Evolutionary conservation across 306 rosid species (phyloP).

Genomic region (Dryas alaskensis): DNA sequence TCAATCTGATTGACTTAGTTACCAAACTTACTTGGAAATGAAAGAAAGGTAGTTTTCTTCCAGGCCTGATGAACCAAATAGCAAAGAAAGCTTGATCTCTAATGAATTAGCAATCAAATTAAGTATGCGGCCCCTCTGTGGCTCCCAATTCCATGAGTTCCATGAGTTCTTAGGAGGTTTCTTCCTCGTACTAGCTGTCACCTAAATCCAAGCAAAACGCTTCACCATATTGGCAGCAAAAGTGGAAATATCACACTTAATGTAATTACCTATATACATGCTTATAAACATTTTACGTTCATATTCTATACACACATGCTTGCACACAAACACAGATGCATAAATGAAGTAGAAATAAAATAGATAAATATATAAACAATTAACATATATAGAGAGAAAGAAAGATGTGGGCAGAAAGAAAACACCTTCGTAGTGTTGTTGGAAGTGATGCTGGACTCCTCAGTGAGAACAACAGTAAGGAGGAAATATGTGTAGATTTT

Average conservation of each 20-base stretch:
- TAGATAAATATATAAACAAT: background rate
- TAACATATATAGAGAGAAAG: background rate
- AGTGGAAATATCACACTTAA: constrained; percentile 1
- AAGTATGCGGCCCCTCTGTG: constrained; percentile 76
- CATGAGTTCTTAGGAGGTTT: constrained; percentile 54
- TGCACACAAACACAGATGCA: background rate
- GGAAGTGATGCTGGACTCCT: constrained; percentile 43
- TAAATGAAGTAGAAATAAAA: background rate
- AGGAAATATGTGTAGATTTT: constrained; percentile 80
- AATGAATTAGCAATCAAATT: constrained; percentile 80
- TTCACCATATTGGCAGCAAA: constrained; percentile 2
- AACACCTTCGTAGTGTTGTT: constrained; percentile 50
- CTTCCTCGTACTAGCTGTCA: constrained; percentile 57
- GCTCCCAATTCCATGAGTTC: constrained; percentile 88
- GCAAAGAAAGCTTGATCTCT: constrained; percentile 76
- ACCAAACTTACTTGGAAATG: constrained; percentile 61
- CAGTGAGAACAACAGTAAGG: constrained; percentile 48
- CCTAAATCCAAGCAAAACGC: constrained; percentile 43
- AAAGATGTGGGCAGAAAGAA: background rate
- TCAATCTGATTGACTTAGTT: background rate
- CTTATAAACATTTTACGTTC: background rate
- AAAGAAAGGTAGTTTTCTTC: constrained; percentile 80
- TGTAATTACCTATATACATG: constrained; percentile 10
- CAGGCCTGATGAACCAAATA: constrained; percentile 70
- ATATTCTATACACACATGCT: too few species aligned